Conservation (phyloP, 352 stramenopile species). For the Achlya hypogyna region DNA sequence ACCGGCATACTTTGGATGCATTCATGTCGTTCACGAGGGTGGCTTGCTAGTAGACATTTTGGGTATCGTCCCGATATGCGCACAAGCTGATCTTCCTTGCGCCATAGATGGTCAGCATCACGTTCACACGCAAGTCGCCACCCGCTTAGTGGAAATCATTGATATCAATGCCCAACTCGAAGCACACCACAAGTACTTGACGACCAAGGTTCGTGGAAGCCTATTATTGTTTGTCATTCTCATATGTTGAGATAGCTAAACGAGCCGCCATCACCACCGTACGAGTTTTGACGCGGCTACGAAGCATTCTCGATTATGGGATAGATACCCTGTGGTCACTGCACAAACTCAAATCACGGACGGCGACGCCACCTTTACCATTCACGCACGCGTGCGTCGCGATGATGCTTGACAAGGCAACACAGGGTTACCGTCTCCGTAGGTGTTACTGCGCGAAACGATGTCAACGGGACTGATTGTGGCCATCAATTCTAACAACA, state of each 20-base stretch:
- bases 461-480: neutral
- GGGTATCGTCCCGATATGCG: no score
- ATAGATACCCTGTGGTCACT: neutral
- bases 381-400: neutral
- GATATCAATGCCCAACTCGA: neutral
- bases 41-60: neutral
- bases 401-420: conserved; percentile 26
- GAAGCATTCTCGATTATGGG: neutral
- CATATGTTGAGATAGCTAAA: no score
- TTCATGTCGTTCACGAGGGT: neutral
- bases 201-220: no score
- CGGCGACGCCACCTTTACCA: neutral
- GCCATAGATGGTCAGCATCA: neutral
- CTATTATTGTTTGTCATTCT: no score
- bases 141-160: neutral
- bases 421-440: neutral
- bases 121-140: neutral
- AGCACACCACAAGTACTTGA: neutral
- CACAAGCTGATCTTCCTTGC: no score
- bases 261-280: no score
- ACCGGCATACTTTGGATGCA: neutral
- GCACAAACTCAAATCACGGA: neutral
- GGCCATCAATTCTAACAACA: conserved; percentile 8
- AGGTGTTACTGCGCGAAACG: neutral
- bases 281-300: no score